phyloP scores from a whole-genome alignment of 495 filamentous ascomycete species.

The Chaetomium cochliodes region DNA sequence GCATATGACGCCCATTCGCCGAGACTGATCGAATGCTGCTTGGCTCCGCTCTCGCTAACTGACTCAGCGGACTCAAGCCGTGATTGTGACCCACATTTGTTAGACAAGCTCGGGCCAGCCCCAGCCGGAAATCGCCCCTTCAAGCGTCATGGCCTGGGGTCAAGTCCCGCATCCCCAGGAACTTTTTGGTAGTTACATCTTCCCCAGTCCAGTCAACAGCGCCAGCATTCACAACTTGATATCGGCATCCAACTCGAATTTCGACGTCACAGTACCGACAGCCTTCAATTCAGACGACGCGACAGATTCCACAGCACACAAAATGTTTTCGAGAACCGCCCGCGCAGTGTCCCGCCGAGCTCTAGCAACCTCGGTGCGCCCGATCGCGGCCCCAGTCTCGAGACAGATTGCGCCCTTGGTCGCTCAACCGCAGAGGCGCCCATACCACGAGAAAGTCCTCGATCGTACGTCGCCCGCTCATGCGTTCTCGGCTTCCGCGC shows the following conservation, averaged over 20 bases:
- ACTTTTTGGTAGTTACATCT: slow-evolving; percentile 23
- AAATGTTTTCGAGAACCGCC: slow-evolving; percentile 41
- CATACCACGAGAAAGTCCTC: slow-evolving; percentile 66
- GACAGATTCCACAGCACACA: slow-evolving; percentile 16
- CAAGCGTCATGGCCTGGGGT: slow-evolving; percentile 28
- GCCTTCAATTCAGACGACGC: neutral
- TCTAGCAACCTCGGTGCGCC: slow-evolving; percentile 29
- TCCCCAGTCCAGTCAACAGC: slow-evolving; percentile 5
- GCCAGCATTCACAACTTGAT: slow-evolving; percentile 13
- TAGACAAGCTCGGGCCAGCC: slow-evolving; percentile 27
- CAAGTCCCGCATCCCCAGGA: slow-evolving; percentile 37
- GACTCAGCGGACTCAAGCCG: neutral
- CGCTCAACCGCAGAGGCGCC: slow-evolving; percentile 44
- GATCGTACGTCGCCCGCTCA: slow-evolving; percentile 49
- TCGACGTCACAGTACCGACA: neutral
- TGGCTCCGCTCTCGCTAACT: slow-evolving; percentile 19
- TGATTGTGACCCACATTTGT: slow-evolving; percentile 18
- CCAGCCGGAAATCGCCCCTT: slow-evolving; percentile 32
- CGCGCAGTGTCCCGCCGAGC: slow-evolving; percentile 33
- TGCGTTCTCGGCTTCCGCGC: neutral
- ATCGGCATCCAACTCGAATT: slow-evolving; percentile 10
- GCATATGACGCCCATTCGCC: slow-evolving; percentile 27
- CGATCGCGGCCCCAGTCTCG: slow-evolving; percentile 32
- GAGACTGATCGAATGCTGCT: neutral
- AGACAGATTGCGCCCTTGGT: slow-evolving; percentile 41